Evolutionary conservation across 352 stramenopile genomes (phyloP).

Genomic region (Blastocystis sp.): DNA sequence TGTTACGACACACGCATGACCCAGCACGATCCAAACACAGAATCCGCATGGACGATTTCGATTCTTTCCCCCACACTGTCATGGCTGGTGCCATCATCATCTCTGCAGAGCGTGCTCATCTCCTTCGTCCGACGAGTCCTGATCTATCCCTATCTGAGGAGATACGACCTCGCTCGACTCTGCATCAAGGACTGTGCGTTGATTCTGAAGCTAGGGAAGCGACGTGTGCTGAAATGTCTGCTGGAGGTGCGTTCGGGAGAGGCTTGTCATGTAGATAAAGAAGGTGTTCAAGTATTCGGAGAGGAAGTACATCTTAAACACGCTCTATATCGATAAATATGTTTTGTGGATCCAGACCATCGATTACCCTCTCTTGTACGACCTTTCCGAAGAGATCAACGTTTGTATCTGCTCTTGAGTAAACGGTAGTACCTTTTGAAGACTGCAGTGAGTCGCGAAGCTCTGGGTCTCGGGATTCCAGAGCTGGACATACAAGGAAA

Average conservation of each 20-base stretch:
- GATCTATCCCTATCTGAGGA: constrained; percentile 88
- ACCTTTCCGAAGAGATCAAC: constrained; percentile 10
- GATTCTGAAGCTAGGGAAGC: constrained; percentile 79
- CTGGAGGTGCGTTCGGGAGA: constrained; percentile 66
- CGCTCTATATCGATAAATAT: constrained; percentile 88
- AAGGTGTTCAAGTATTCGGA: constrained; percentile 85
- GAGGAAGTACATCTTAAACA: constrained; percentile 89
- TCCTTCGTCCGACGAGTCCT: constrained; percentile 79
- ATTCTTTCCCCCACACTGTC: constrained; percentile 85
- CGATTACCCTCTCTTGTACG: constrained; percentile 21
- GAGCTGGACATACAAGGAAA: constrained; percentile 20
- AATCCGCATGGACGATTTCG: constrained; percentile 91
- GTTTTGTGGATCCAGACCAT: constrained; percentile 50
- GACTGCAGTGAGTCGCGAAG: background rate
- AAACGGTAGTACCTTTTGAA: constrained; percentile 20
- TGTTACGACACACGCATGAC: constrained; percentile 89
- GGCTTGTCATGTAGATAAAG: constrained; percentile 70
- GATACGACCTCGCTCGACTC: constrained; percentile 77
- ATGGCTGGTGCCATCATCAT: constrained; percentile 81
- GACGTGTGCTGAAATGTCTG: constrained; percentile 79
- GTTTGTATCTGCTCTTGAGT: background rate
- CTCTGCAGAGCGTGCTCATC: constrained; percentile 62
- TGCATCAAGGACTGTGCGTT: constrained; percentile 75
- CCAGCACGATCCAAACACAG: constrained; percentile 85
- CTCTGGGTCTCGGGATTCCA: constrained; percentile 21